Conservation (phyloP, 768 basidiomycete species). For the Leccinum sublutescens region DNA sequence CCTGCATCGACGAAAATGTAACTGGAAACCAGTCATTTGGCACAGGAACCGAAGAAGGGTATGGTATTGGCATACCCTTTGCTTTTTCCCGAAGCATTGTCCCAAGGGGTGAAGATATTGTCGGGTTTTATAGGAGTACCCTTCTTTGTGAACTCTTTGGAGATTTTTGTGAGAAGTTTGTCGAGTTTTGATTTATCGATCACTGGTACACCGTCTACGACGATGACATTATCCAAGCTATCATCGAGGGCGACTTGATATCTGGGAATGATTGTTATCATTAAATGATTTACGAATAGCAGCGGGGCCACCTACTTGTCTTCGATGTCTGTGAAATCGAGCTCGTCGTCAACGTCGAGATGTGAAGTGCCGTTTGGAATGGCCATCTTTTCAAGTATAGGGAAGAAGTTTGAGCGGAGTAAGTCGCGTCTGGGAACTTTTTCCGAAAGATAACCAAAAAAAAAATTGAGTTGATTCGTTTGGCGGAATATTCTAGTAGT, state of each 20-base stretch:
- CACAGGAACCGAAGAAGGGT: slow-evolving; percentile 1
- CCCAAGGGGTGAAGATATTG: slow-evolving; percentile 87
- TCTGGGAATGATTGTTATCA: slow-evolving; percentile 42
- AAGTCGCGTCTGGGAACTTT: background rate
- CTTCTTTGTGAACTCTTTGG: slow-evolving; percentile 81
- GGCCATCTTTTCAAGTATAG: slow-evolving; percentile 42
- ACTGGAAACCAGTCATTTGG: slow-evolving; percentile 37
- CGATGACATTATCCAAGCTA: slow-evolving; percentile 85
- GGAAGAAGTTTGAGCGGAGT: background rate
- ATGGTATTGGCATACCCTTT: slow-evolving; percentile 67
- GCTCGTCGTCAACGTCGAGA: slow-evolving; percentile 53
- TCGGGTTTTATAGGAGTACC: slow-evolving; percentile 75
- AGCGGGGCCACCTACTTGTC: slow-evolving; percentile 55
- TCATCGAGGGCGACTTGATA: slow-evolving; percentile 84
- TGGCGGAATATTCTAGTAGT: background rate
- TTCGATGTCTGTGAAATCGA: slow-evolving; percentile 89
- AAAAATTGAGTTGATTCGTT: background rate
- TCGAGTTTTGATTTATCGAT: slow-evolving; percentile 86
- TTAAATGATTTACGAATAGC: background rate
- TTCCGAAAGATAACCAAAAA: background rate
- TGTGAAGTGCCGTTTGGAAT: slow-evolving; percentile 34
- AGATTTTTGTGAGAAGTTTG: slow-evolving; percentile 74
- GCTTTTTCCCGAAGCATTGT: slow-evolving; percentile 76
- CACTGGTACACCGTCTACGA: slow-evolving; percentile 89
- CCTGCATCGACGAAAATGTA: slow-evolving; percentile 82